phyloP scores from a whole-genome alignment of 2,329 filamentous ascomycete genomes.

The Trichoderma sp. region DNA sequence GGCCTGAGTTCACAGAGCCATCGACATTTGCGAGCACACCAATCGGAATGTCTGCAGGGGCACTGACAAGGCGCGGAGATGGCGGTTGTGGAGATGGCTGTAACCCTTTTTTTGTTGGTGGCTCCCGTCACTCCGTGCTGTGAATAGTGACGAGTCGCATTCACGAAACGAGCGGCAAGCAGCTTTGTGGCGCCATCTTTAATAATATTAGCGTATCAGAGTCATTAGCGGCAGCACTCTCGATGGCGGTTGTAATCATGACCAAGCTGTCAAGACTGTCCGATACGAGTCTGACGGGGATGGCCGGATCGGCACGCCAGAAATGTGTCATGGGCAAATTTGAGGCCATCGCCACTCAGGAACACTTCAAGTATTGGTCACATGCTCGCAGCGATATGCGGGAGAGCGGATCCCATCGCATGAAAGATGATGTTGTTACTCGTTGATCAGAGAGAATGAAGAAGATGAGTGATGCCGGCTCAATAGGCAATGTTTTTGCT shows the following conservation, averaged over 20 bases:
- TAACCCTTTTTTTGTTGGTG: not conserved
- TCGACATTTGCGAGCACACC: constrained; percentile 2
- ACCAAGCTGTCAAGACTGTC: not conserved
- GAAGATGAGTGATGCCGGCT: not conserved
- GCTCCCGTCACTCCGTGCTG: not conserved
- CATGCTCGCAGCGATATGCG: constrained; percentile 9
- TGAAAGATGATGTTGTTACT: not conserved
- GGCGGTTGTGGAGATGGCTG: constrained; percentile 10
- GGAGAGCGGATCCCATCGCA: constrained; percentile 8
- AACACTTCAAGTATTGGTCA: constrained; percentile 1
- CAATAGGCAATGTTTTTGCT: not conserved
- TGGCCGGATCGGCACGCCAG: not conserved
- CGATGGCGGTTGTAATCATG: not conserved
- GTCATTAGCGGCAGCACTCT: constrained; percentile 5
- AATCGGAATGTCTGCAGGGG: constrained; percentile 11
- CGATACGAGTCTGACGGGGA: not conserved
- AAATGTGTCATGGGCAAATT: not conserved
- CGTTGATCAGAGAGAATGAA: not conserved
- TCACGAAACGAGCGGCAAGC: not conserved
- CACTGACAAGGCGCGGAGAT: not conserved
- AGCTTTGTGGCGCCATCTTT: constrained; percentile 10
- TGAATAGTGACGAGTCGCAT: constrained; percentile 15
- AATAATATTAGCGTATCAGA: not conserved
- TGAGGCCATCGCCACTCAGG: not conserved
- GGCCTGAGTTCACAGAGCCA: not conserved